Base-by-base conservation (phyloP, 768 basidiomycete genomes). In the Pleurotus sapidus region DNA sequence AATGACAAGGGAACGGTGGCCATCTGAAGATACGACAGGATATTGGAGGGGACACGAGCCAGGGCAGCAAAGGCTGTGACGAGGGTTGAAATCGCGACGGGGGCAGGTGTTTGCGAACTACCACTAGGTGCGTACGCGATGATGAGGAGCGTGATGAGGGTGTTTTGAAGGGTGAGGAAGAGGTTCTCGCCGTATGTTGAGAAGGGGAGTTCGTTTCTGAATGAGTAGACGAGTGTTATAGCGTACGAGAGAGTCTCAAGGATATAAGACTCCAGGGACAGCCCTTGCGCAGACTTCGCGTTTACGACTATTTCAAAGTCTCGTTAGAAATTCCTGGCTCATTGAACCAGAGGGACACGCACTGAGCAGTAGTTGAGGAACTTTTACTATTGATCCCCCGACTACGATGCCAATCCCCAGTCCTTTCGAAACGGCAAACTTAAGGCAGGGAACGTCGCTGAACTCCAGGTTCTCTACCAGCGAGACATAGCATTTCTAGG, bases 151-250 rank as follows among this genome's bases (percentile, higher is more conserved):
- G 93, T 93, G 68, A 98, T 93, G 73, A 91, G 59, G 63, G 88
- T 77, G 75, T 96, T 94, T 72, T 96, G 94, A 58, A 94, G 66
- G 27, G 92, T 87, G 49, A 98, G 81, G 84, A 98, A 98, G 57
- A 95, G 69, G 77, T 96, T 98, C 72, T 99, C 97, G 66, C 97
- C 97, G 59, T 98, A 99, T 0, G 97, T 98, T 17, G 92, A 93
- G 78, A 98, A 97, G 0, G 97, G 94, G 72, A 95, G 98, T 20
- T 77, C 70, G 66, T 93, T 89, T 20, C 93, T 80, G 64, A 84
- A 84, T 2, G 95, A 89, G 73, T 98, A 99, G 9, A 86, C 85
- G 24, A 95, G 82, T 0, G 87, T 94, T 65, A 99, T 95, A 24
- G 88, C 89, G 64, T 97, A 97, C 0, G 92, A 83, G 25, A 91